A percentile compares a stretch with the other conserved stretches of the same genome.
phyloP scores from a whole-genome alignment of 2,329 filamentous ascomycete species.

The Dendryphion nanum region DNA sequence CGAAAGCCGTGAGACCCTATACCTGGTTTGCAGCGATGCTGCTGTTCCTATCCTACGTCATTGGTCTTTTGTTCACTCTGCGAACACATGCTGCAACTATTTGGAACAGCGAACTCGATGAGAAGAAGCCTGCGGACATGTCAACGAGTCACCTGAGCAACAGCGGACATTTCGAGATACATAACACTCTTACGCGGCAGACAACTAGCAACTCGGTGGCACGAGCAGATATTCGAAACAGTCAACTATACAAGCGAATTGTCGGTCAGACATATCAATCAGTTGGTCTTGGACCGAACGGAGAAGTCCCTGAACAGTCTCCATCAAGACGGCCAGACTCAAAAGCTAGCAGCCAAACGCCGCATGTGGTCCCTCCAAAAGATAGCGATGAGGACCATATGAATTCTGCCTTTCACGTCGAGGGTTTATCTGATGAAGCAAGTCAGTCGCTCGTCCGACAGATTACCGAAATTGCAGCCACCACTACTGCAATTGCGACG shows the following conservation, averaged over 20 bases:
- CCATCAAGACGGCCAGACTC: slow-evolving; percentile 19
- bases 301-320: slow-evolving; percentile 48
- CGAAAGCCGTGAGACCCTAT: slow-evolving; percentile 87
- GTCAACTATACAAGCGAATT: slow-evolving; percentile 88
- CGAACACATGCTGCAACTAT: slow-evolving; percentile 95
- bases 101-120: slow-evolving; percentile 75
- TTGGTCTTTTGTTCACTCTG: slow-evolving; percentile 92
- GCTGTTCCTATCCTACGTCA: slow-evolving; percentile 88
- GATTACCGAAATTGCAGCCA: slow-evolving; percentile 90
- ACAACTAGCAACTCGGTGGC: slow-evolving; percentile 27
- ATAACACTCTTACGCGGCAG: slow-evolving; percentile 28
- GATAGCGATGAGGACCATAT: slow-evolving; percentile 36
- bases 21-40: slow-evolving; percentile 83
- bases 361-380: slow-evolving; percentile 37
- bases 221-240: slow-evolving; percentile 71
- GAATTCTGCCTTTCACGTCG: slow-evolving; percentile 49
- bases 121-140: slow-evolving; percentile 47
- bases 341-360: slow-evolving; percentile 27
- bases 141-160: slow-evolving; percentile 30
- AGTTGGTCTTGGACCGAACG: slow-evolving; percentile 63
- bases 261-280: slow-evolving; percentile 86
- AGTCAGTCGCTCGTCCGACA: slow-evolving; percentile 79
- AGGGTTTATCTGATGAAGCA: slow-evolving; percentile 76
- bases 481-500: slow-evolving; percentile 82
- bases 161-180: slow-evolving; percentile 29